A percentile compares a stretch with the other conserved stretches of the same genome.
phyloP scores from a whole-genome alignment of 176 grass and related monocot genomes.

The Triticum urartu region DNA sequence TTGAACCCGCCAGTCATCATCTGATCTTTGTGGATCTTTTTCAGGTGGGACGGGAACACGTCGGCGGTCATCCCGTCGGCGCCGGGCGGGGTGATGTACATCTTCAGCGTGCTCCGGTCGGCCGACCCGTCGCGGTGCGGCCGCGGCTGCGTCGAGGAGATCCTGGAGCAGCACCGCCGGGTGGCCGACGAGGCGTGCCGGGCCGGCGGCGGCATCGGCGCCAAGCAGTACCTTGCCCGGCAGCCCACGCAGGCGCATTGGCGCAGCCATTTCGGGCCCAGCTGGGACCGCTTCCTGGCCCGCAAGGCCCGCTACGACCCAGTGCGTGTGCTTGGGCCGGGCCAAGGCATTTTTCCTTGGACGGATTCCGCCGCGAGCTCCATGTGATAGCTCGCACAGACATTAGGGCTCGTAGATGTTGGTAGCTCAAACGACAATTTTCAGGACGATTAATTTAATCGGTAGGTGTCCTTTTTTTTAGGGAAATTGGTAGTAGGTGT shows the following conservation, averaged over 20 bases:
- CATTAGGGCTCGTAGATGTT: conserved; percentile 13
- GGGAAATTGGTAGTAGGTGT: neutral
- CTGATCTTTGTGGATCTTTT: neutral
- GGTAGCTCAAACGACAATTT: conserved; percentile 4
- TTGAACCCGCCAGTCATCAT: neutral
- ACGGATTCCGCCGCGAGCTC: neutral
- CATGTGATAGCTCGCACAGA: neutral
- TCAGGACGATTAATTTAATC: neutral
- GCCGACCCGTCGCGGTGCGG: conserved; percentile 55
- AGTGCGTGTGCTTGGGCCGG: conserved; percentile 52
- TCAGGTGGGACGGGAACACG: conserved; percentile 78
- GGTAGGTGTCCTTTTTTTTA: neutral
- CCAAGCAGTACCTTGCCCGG: conserved; percentile 71
- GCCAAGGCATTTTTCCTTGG: conserved; percentile 66
- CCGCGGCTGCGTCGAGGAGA: conserved; percentile 40
- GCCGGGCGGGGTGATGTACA: conserved; percentile 50
- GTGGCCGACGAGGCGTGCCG: conserved; percentile 50
- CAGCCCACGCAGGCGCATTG: conserved; percentile 57
- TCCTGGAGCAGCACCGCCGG: conserved; percentile 56
- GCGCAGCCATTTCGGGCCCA: conserved; percentile 57
- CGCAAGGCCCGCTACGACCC: conserved; percentile 66
- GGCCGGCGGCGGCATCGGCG: conserved; percentile 40
- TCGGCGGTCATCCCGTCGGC: conserved; percentile 60
- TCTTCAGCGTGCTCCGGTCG: conserved; percentile 70
- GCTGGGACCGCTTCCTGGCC: conserved; percentile 55